These are phyloP conservation scores for Bolboschoenus planiculmis DNA, from an alignment of 176 grass and related monocot genomes.

Conservation along the genomic window DNA sequence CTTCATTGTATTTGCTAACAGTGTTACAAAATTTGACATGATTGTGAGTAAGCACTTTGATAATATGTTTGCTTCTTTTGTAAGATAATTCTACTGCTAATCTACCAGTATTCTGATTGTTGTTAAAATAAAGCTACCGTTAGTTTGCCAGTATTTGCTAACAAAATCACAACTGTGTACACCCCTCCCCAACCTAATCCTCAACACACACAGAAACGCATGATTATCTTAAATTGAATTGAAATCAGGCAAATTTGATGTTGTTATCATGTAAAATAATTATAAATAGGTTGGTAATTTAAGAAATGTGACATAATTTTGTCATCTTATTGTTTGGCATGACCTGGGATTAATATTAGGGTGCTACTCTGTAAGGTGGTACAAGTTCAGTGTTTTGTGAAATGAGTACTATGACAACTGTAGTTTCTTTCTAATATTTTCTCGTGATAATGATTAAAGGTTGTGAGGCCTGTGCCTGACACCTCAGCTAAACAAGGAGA, in stretches of 20 bases:
- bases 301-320: neutral
- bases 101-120: neutral
- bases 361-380: neutral
- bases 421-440: neutral
- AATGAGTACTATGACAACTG: slow-evolving; percentile 6
- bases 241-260: neutral
- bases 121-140: neutral
- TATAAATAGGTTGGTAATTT: neutral
- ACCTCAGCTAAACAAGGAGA: slow-evolving; percentile 68
- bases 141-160: neutral
- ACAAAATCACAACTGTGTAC: neutral
- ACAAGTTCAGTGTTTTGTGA: neutral
- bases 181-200: neutral
- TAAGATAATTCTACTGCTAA: neutral
- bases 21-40: neutral
- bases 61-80: neutral
- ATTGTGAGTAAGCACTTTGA: neutral
- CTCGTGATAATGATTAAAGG: slow-evolving; percentile 36
- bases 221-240: neutral
- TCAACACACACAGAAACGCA: too few species aligned
- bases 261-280: neutral
- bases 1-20: neutral
- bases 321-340: neutral
- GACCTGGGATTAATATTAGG: neutral
- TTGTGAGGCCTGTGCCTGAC: slow-evolving; percentile 54